A percentile compares a stretch with the other conserved stretches of the same genome.
Conservation (phyloP, 2,329 filamentous ascomycete species). For the Scedosporium minutisporum region DNA sequence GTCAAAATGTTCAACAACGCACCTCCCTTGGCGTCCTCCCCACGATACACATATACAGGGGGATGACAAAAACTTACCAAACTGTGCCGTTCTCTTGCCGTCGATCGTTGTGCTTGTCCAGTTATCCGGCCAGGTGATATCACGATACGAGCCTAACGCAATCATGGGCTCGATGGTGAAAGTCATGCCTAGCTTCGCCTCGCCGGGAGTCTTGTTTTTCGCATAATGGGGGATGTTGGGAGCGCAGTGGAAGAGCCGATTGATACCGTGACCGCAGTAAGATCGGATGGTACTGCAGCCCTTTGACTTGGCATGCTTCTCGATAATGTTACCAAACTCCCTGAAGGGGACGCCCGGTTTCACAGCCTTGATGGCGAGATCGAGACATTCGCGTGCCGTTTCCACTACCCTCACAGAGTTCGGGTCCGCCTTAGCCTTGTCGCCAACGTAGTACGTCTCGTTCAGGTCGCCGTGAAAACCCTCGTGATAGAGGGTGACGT, state of each 20-base stretch:
- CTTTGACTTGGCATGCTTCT: slow-evolving; percentile 81
- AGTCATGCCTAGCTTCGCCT: slow-evolving; percentile 92
- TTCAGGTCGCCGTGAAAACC: slow-evolving; percentile 96
- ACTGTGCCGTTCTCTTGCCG: slow-evolving; percentile 84
- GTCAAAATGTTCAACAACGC: not conserved
- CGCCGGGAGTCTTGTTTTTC: slow-evolving; percentile 94
- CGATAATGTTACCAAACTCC: slow-evolving; percentile 88
- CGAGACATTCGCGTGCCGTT: slow-evolving; percentile 76
- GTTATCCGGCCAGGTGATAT: slow-evolving; percentile 96
- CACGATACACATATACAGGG: not conserved
- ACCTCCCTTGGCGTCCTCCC: not conserved
- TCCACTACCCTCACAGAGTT: slow-evolving; percentile 88
- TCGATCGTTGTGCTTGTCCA: slow-evolving; percentile 95
- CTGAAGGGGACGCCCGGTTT: slow-evolving; percentile 90
- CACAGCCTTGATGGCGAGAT: slow-evolving; percentile 82
- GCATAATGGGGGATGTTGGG: slow-evolving; percentile 96
- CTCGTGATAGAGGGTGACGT: slow-evolving; percentile 86
- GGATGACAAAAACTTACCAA: slow-evolving; percentile 48
- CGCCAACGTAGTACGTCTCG: slow-evolving; percentile 96
- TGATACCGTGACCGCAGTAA: slow-evolving; percentile 94
- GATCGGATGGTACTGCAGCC: slow-evolving; percentile 88
- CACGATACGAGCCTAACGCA: slow-evolving; percentile 77
- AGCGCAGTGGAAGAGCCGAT: slow-evolving; percentile 83
- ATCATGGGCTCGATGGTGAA: slow-evolving; percentile 99
- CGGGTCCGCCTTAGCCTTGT: slow-evolving; percentile 72